Evolutionary conservation across 1,139 yeast genomes (phyloP).

Genomic region (Saccharomyces hybrid): DNA sequence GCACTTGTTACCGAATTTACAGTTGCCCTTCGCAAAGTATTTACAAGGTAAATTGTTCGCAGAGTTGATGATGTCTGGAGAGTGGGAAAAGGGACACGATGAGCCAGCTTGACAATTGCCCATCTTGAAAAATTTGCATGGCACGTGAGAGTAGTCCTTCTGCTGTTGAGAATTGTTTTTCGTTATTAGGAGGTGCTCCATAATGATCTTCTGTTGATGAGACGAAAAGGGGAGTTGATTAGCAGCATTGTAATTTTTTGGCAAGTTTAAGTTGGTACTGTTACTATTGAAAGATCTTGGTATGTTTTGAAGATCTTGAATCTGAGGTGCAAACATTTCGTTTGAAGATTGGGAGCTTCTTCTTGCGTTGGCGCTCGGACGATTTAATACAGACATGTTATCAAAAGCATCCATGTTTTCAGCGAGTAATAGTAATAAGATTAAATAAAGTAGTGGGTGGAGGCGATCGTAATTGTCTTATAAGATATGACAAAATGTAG

Average conservation of each 20-base stretch:
- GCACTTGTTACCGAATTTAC: conserved; percentile 88
- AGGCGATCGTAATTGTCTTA: not conserved
- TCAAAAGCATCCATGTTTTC: not conserved
- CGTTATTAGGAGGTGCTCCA: conserved; percentile 26
- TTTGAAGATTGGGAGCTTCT: not conserved
- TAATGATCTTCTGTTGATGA: conserved; percentile 23
- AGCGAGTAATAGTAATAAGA: not conserved
- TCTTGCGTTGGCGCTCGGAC: not conserved
- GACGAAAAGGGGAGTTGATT: conserved; percentile 6
- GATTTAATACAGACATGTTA: not conserved
- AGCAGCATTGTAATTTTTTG: not conserved
- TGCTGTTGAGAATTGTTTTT: conserved; percentile 17
- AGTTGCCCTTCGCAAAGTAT: conserved; percentile 88
- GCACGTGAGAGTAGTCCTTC: conserved; percentile 59
- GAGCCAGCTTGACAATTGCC: conserved; percentile 93
- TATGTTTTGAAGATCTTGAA: not conserved
- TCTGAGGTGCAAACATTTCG: not conserved
- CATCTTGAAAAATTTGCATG: conserved; percentile 85
- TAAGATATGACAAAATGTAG: not conserved
- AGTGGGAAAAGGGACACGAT: conserved; percentile 87
- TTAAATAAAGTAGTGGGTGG: not conserved
- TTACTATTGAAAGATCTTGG: not conserved
- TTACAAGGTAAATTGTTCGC: conserved; percentile 75
- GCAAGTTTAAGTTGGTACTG: not conserved
- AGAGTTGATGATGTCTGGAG: conserved; percentile 35